Conservation (phyloP, 768 basidiomycete genomes). For the Russula emetica region DNA sequence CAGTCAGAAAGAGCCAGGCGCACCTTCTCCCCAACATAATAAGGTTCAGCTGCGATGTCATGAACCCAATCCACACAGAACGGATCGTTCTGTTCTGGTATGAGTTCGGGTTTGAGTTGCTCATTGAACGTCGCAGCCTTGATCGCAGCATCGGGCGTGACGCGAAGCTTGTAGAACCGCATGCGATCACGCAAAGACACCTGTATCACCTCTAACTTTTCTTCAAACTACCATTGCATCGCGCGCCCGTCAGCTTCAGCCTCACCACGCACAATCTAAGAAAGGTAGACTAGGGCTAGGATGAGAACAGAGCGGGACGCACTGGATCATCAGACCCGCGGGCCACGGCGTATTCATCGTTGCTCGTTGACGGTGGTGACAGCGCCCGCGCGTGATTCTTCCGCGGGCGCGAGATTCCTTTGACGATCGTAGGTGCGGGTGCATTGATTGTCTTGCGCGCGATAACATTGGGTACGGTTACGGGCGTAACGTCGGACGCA, state of each 20-base stretch:
- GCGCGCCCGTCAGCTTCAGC: conserved; percentile 4
- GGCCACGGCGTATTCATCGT: conserved; percentile 50
- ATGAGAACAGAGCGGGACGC: conserved; percentile 29
- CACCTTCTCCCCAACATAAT: conserved; percentile 70
- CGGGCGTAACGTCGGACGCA: conserved; percentile 73
- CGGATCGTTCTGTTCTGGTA: conserved; percentile 79
- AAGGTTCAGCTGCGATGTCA: conserved; percentile 44
- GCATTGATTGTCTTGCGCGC: conserved; percentile 57
- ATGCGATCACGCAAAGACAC: conserved; percentile 75
- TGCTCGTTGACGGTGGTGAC: conserved; percentile 31
- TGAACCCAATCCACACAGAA: conserved; percentile 83
- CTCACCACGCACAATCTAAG: background rate
- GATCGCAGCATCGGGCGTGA: conserved; percentile 62
- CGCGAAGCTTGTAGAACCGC: conserved; percentile 79
- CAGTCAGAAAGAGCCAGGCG: conserved; percentile 2
- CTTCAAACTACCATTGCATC: conserved; percentile 52
- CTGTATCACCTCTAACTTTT: conserved; percentile 67
- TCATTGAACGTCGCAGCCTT: conserved; percentile 78
- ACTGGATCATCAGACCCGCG: conserved; percentile 60
- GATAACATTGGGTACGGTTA: conserved; percentile 63
- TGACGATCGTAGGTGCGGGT: conserved; percentile 42
- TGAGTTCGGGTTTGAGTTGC: conserved; percentile 79
- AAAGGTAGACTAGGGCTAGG: background rate
- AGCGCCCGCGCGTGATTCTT: conserved; percentile 34
- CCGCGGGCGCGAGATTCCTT: conserved; percentile 54